Evolutionary conservation across 768 basidiomycete species (phyloP).

Genomic region (Trametes cingulata): DNA sequence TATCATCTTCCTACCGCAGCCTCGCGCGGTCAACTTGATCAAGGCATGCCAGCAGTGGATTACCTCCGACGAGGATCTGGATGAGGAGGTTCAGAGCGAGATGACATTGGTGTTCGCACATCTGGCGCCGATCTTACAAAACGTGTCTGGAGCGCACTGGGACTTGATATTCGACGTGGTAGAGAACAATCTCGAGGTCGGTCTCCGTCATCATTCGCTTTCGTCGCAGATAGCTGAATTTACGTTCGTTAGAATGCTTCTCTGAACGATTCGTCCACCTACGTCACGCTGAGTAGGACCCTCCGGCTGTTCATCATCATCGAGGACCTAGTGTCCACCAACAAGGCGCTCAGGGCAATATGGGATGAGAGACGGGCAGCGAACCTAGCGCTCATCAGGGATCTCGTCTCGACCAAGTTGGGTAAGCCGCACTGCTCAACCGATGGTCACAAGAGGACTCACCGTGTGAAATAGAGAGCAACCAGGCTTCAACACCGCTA

Average conservation of each 20-base stretch:
- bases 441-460: neutral
- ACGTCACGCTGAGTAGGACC: constrained; percentile 69
- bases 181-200: constrained; percentile 86
- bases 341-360: constrained; percentile 66
- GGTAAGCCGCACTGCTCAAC: constrained; percentile 41
- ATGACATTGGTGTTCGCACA: constrained; percentile 74
- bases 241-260: constrained; percentile 57
- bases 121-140: constrained; percentile 86
- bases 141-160: constrained; percentile 88
- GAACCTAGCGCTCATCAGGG: constrained; percentile 59
- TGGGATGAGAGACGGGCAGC: constrained; percentile 63
- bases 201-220: constrained; percentile 16
- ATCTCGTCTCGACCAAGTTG: constrained; percentile 55
- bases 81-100: constrained; percentile 76
- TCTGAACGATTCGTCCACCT: constrained; percentile 55
- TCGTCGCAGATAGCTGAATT: too few species aligned
- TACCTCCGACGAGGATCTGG: constrained; percentile 56
- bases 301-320: constrained; percentile 66
- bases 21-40: constrained; percentile 82
- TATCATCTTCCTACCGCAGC: constrained; percentile 80
- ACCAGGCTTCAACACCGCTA: constrained; percentile 51
- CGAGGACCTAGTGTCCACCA: constrained; percentile 68
- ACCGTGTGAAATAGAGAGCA: constrained; percentile 15
- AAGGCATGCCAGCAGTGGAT: constrained; percentile 88
- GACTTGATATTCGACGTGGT: constrained; percentile 87